These are phyloP conservation scores for Thraustochytrium sp. DNA, from an alignment of 352 stramenopile species.

Conservation along the genomic window DNA sequence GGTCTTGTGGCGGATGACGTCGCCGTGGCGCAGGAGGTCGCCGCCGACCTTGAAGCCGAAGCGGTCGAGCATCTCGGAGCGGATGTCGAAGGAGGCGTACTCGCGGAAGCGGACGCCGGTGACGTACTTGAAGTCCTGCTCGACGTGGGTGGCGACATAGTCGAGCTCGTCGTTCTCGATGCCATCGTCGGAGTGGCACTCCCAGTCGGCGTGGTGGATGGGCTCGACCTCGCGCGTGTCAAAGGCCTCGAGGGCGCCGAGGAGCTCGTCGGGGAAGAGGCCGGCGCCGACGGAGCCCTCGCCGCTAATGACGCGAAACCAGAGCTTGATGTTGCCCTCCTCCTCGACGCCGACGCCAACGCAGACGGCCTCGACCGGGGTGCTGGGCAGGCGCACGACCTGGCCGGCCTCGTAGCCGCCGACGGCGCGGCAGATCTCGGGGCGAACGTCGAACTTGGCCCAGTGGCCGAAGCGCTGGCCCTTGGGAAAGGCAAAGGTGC, in stretches of 20 bases:
- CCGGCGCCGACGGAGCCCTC: neutral
- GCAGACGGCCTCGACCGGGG: neutral
- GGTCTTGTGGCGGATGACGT: neutral
- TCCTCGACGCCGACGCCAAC: neutral
- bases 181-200: slow-evolving; percentile 36
- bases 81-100: slow-evolving; percentile 15
- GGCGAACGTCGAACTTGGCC: slow-evolving; percentile 33
- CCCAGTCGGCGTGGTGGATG: neutral
- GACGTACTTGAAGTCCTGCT: slow-evolving; percentile 27
- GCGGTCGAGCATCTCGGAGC: neutral
- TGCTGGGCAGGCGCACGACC: neutral
- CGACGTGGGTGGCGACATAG: neutral
- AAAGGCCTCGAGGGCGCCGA: neutral
- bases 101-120: neutral
- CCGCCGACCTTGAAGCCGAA: neutral
- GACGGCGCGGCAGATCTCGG: neutral
- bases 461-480: slow-evolving; percentile 5
- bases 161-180: slow-evolving; percentile 32
- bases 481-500: slow-evolving; percentile 28
- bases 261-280: slow-evolving; percentile 1
- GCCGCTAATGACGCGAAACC: neutral
- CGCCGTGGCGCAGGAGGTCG: neutral
- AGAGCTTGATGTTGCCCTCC: slow-evolving; percentile 21
- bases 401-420: neutral
- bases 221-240: neutral